A percentile compares a stretch with the other conserved stretches of the same genome.
Conservation (phyloP, 768 basidiomycete species). For the Pleurotus platypus region DNA sequence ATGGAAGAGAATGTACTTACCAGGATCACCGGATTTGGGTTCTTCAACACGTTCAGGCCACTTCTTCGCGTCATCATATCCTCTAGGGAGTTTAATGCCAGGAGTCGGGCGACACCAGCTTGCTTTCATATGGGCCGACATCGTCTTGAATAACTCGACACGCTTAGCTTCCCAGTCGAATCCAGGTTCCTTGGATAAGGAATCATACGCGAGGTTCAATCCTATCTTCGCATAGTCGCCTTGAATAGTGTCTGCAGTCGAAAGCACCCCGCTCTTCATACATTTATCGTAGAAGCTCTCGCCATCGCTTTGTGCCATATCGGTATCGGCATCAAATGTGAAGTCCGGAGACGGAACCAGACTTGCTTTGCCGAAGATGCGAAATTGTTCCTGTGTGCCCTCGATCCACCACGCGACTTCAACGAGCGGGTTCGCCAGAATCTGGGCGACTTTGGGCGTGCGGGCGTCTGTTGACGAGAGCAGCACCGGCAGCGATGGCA, state of each 20-base stretch:
- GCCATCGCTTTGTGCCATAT: no score
- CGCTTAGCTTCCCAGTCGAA: conserved; percentile 72
- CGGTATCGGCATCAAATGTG: conserved; percentile 14
- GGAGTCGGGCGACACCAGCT: conserved; percentile 69
- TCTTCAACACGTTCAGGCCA: conserved; percentile 61
- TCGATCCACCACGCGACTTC: conserved; percentile 77
- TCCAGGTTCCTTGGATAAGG: conserved; percentile 29
- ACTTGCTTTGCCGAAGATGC: conserved; percentile 55
- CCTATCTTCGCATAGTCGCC: conserved; percentile 15
- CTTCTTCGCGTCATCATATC: conserved; percentile 51
- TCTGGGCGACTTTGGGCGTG: conserved; percentile 60
- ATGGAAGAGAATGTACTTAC: not conserved
- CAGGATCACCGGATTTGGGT: conserved; percentile 23
- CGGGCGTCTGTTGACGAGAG: conserved; percentile 71
- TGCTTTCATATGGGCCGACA: conserved; percentile 65
- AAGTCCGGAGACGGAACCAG: conserved; percentile 51
- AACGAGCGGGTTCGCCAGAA: conserved; percentile 43
- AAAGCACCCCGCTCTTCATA: conserved; percentile 17
- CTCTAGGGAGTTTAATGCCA: conserved; percentile 48
- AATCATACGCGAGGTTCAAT: conserved; percentile 19
- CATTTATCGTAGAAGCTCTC: conserved; percentile 26
- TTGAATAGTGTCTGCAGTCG: conserved; percentile 12
- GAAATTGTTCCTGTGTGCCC: conserved; percentile 67
- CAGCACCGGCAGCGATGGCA: conserved; percentile 54
- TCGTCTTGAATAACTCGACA: conserved; percentile 49